Evolutionary conservation across 1,284 basidiomycete species (phyloP), one percentile per base, ranked within the genome.

Genomic region (Cryptococcus hybrid): DNA sequence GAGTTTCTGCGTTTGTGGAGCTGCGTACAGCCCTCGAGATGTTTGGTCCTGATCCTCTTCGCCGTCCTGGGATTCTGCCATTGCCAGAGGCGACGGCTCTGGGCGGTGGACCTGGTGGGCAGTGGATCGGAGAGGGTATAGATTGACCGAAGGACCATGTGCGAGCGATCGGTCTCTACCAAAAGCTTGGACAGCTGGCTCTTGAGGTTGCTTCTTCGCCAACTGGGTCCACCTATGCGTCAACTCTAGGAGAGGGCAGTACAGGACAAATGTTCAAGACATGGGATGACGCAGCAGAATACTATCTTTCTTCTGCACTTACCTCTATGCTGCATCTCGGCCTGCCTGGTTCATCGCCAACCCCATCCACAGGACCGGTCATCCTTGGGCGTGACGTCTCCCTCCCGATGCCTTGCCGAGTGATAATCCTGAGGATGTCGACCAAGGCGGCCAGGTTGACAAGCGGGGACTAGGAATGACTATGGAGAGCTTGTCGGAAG

Each of bases 401-500:
- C 11, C 52, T 74, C 15, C 68, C 0, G 57, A 38, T 0, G 55
- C 47, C 7, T 56, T 55, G 3, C n/a, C 39, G n/a, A 52, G 18
- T 43, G 36, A 34, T 45, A 51, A 50, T 30, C 30, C 40, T 2
- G 62, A 64, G 40, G 68, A 66, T 18, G 61, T 51, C 8, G 64
- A 64, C 12, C 60, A 64, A 24, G 61, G 66, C 13, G 73, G 71
- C 48, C 61, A 66, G 51, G 70, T 78, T 30, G 72, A 74, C 52
- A 67, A 65, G 57, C 62, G 70, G 30, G 75, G 75, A 11, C 60
- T 78, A 51, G 75, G 74, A 2, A 73, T 78, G 59, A 76, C 74
- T n/a, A 78, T 78, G 77, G 75, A 78, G 60, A 62, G 68, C 0
- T 59, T 78, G 3, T 68, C 76, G 11, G 76, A 76, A 44, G 70